Conservation (phyloP, 2,329 filamentous ascomycete genomes). For the Ramularia endophylla region DNA sequence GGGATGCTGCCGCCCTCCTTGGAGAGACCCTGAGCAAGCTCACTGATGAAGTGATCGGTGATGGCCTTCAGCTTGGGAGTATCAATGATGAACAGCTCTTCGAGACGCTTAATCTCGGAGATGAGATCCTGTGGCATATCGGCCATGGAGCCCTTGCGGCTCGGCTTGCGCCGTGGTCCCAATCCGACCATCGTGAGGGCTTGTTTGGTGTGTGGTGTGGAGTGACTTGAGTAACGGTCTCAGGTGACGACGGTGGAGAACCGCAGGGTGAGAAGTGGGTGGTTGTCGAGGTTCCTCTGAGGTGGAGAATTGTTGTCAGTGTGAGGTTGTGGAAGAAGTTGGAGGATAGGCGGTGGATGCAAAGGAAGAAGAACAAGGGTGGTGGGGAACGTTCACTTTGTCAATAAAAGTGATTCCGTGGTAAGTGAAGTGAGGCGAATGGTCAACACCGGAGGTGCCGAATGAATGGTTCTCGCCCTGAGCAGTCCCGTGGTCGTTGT, state of each 20-base stretch:
- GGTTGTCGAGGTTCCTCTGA: not conserved
- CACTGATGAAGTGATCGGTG: constrained; percentile 79
- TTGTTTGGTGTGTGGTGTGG: not conserved
- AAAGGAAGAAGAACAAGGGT: not conserved
- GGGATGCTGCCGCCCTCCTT: constrained; percentile 90
- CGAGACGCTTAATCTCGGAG: constrained; percentile 73
- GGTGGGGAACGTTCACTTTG: not conserved
- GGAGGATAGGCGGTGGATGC: not conserved
- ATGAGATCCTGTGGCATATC: constrained; percentile 83
- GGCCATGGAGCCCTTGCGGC: constrained; percentile 78
- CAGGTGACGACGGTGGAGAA: too few relatives aligned
- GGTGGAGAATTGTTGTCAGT: constrained; percentile 1
- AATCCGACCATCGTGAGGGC: constrained; percentile 55
- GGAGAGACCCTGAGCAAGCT: constrained; percentile 82
- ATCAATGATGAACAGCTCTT: constrained; percentile 76
- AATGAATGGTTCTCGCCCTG: too few relatives aligned
- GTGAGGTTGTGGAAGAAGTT: not conserved
- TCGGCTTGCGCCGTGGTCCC: constrained; percentile 58
- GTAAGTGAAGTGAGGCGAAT: too few relatives aligned
- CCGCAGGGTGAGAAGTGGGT: too few relatives aligned
- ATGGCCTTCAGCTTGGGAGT: constrained; percentile 79
- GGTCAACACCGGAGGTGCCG: too few relatives aligned
- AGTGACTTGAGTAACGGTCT: too few relatives aligned
- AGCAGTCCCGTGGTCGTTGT: too few relatives aligned
- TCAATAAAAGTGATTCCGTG: not conserved